Conservation (phyloP, 192 early-diverging fungal species). For the Obelidium mucronatum region DNA sequence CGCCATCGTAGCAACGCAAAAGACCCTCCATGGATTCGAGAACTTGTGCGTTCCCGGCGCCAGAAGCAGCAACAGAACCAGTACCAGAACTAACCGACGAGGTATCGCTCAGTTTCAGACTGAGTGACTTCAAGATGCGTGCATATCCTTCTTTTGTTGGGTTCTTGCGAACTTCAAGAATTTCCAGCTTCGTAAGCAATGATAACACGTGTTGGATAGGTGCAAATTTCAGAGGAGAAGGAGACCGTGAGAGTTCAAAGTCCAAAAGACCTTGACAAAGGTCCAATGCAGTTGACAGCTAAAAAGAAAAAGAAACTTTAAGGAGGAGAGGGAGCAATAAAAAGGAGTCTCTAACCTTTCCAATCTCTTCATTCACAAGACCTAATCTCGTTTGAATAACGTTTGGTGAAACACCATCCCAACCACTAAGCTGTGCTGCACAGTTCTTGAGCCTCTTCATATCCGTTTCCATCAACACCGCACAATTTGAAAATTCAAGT, state of each 20-base stretch:
- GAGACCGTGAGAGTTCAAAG: neutral
- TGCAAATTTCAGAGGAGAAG: neutral
- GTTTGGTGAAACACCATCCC: too few relatives aligned
- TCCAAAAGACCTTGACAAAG: constrained; percentile 1
- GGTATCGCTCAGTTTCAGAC: too few relatives aligned
- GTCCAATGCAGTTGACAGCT: too few relatives aligned
- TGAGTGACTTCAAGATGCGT: neutral
- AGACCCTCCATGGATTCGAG: neutral
- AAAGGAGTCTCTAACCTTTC: neutral
- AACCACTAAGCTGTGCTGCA: too few relatives aligned
- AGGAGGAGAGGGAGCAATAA: too few relatives aligned
- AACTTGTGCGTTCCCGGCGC: too few relatives aligned
- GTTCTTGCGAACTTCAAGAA: neutral
- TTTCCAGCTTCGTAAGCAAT: neutral
- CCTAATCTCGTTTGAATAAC: too few relatives aligned
- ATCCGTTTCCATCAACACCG: too few relatives aligned
- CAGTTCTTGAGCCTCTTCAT: too few relatives aligned
- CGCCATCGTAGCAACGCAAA: neutral
- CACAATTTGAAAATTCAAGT: neutral
- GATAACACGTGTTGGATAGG: neutral
- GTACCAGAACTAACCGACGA: too few relatives aligned
- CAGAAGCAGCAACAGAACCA: too few relatives aligned
- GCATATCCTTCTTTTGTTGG: constrained; percentile 11
- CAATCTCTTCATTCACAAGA: constrained; percentile 5
- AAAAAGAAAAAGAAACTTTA: too few relatives aligned